Percentiles rank a stretch among this genome's conserved stretches.
Conservation (phyloP, 176 grass and related monocot species). For the Lolium perenne region DNA sequence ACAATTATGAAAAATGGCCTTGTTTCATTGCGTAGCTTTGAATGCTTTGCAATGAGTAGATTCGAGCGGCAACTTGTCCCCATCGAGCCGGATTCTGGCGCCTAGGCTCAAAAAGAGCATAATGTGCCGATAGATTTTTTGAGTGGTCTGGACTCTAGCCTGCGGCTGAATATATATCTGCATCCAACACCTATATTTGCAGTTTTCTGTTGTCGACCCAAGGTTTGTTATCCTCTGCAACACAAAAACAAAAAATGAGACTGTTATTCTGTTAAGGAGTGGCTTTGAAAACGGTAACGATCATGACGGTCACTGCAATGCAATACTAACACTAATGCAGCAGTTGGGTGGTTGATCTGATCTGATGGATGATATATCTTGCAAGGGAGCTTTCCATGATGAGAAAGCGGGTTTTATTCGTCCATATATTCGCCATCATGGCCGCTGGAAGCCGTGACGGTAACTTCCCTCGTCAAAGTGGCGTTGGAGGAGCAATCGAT, state of each 20-base stretch:
- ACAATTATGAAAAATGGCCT: constrained; percentile 39
- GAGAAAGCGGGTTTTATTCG: constrained; percentile 45
- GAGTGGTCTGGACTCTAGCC: not conserved
- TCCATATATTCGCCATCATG: constrained; percentile 47
- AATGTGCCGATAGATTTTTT: constrained; percentile 15
- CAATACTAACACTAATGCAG: not conserved
- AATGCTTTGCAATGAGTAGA: constrained; percentile 46
- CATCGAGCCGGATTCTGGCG: constrained; percentile 40
- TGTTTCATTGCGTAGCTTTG: constrained; percentile 58
- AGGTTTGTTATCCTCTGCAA: not conserved
- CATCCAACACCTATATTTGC: not conserved
- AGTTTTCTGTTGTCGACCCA: not conserved
- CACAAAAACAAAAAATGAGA: not conserved
- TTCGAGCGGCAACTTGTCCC: constrained; percentile 53
- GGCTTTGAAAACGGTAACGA: not conserved
- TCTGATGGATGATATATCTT: constrained; percentile 20
- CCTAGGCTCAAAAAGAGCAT: not conserved
- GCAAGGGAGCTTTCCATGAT: constrained; percentile 52
- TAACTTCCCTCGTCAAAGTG: constrained; percentile 45
- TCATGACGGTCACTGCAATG: not conserved
- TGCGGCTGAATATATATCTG: not conserved
- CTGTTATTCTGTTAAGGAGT: not conserved
- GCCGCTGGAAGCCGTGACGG: constrained; percentile 21
- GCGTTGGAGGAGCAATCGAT: not conserved
- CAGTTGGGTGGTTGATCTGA: not conserved